Base-by-base conservation (phyloP, 768 basidiomycete genomes). In the Boletellus emodensis region DNA sequence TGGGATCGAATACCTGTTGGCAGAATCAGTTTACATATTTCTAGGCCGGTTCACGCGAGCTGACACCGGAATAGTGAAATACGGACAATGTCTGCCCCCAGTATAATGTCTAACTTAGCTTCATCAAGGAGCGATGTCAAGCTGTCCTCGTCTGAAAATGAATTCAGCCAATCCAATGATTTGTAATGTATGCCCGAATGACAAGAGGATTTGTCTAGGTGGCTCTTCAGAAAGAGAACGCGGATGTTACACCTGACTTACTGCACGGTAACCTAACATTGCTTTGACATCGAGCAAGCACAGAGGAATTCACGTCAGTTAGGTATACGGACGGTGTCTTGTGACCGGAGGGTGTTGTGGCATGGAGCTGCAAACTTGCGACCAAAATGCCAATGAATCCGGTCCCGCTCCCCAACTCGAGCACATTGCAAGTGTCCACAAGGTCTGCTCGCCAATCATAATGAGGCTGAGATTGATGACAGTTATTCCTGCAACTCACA, bases 391-490 rank as follows among this genome's bases (percentile, higher is more conserved):
- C 90, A 14, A 90, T 71, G 58, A 90, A 84, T n/a, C 90, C 90
- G 3, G 75, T 72, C 1, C 90, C 90, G 6, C 81, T 84, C 11
- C 90, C 90, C 1, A 91, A 73, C 62, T 92, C 90, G 10, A 92
- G 75, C 7, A 89, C 72, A 15, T 73, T 67, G 57, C 74, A 74
- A 11, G 64, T 49, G 22, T 46, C 33, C n/a, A 58, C 53, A 30
- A 61, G 35, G 34, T 53, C 46, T 44, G 20, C 17, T 9, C 11
- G 17, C 33, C 30, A 5, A 52, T 30, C 0, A 0, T 28, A 11
- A 12, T 22, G 24, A 43, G 28, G 22, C 48, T 24, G 6, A 24
- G 3, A 24, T 6, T 30, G 11, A 18, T 17, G 17, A 22, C 13
- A 18, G 12, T 37, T 11, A 6, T 4, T 38, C 10, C 30, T 44